phyloP scores from a whole-genome alignment of 2,329 filamentous ascomycete genomes.

The Leptosphaerulina australis region DNA sequence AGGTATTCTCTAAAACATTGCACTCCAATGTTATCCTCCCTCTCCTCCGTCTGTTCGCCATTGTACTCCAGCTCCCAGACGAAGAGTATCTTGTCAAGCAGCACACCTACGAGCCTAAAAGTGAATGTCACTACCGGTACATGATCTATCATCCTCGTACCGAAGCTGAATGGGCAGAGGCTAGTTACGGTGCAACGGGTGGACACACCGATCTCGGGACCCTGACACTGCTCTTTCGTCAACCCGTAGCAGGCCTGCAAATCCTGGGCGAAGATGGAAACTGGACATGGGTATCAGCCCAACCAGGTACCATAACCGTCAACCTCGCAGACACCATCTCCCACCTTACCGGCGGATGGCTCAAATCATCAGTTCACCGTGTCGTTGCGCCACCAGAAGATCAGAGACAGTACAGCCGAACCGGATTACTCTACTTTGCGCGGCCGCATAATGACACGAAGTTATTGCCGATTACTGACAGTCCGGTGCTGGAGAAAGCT shows the following conservation, averaged over 20 bases:
- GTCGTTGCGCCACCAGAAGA: conserved; percentile 58
- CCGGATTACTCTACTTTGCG: conserved; percentile 60
- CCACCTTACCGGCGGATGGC: conserved; percentile 50
- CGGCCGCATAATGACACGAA: conserved; percentile 50
- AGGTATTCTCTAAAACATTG: conserved; percentile 56
- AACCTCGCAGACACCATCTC: conserved; percentile 51
- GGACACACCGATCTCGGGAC: conserved; percentile 65
- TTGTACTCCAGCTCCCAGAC: conserved; percentile 64
- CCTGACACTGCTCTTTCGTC: conserved; percentile 63
- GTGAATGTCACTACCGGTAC: conserved; percentile 67
- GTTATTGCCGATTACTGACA: conserved; percentile 49
- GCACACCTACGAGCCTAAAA: conserved; percentile 64
- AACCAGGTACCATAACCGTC: conserved; percentile 51
- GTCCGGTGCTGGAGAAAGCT: conserved; percentile 42
- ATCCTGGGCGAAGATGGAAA: conserved; percentile 52
- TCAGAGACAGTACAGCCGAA: conserved; percentile 56
- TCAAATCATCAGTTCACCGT: conserved; percentile 58
- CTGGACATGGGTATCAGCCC: conserved; percentile 52
- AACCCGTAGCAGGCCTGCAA: conserved; percentile 64
- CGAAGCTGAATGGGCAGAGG: conserved; percentile 53
- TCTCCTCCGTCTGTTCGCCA: conserved; percentile 65
- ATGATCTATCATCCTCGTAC: conserved; percentile 63
- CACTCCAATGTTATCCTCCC: conserved; percentile 63
- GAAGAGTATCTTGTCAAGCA: conserved; percentile 63
- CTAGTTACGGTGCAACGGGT: conserved; percentile 52